A percentile compares a stretch with the other conserved stretches of the same genome.
phyloP scores from a whole-genome alignment of 805 yeast genomes.

The Debaryomyces prosopidis region DNA sequence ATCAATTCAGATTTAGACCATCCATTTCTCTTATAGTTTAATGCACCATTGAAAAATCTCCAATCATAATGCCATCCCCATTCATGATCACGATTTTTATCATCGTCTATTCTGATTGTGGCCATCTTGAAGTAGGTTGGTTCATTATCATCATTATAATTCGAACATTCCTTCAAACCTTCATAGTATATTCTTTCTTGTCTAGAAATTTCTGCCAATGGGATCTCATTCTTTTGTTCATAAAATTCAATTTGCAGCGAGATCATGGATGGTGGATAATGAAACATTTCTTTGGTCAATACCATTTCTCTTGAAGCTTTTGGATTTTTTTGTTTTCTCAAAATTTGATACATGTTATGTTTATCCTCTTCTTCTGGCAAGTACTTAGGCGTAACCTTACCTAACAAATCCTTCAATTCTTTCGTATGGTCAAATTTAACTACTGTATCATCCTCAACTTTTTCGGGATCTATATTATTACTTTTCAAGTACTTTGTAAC shows the following conservation, averaged over 20 bases:
- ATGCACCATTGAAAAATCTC: constrained; percentile 58
- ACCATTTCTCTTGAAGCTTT: constrained; percentile 11
- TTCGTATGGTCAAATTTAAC: constrained; percentile 24
- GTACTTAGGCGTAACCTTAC: constrained; percentile 13
- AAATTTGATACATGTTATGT: constrained; percentile 17
- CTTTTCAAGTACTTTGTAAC: constrained; percentile 23
- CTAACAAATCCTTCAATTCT: constrained; percentile 23
- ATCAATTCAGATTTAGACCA: constrained; percentile 26
- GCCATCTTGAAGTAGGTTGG: constrained; percentile 41
- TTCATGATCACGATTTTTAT: constrained; percentile 35
- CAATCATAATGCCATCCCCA: constrained; percentile 59
- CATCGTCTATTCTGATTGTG: constrained; percentile 24
- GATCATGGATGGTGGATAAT: constrained; percentile 15
- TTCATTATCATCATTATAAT: constrained; percentile 20
- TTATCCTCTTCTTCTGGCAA: constrained; percentile 16
- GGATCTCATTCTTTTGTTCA: constrained; percentile 14
- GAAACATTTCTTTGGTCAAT: constrained; percentile 19
- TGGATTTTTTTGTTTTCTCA: constrained; percentile 13
- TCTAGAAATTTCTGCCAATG: constrained; percentile 9
- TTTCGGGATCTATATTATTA: constrained; percentile 9
- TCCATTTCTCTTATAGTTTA: constrained; percentile 41
- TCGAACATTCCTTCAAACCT: constrained; percentile 17
- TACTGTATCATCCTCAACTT: constrained; percentile 10
- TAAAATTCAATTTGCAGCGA: constrained; percentile 14
- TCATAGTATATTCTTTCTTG: constrained; percentile 23